phyloP scores from a whole-genome alignment of 2,329 filamentous ascomycete genomes.

The Didymella glomerata region DNA sequence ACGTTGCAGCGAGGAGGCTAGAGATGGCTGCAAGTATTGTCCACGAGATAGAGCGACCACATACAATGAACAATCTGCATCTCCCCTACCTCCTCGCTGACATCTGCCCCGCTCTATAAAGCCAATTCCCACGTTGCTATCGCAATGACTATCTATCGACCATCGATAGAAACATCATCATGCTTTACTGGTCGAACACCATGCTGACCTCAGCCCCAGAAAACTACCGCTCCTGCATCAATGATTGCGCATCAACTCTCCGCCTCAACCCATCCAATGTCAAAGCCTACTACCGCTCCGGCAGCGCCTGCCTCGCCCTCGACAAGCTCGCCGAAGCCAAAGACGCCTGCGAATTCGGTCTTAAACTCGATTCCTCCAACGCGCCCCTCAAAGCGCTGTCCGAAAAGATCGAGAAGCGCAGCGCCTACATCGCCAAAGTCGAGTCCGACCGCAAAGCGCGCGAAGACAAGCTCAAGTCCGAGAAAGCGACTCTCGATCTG shows the following conservation, averaged over 20 bases:
- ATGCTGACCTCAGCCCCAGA: constrained; percentile 53
- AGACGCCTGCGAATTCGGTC: constrained; percentile 77
- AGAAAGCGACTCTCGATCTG: constrained; percentile 61
- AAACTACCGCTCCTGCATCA: constrained; percentile 87
- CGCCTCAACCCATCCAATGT: constrained; percentile 80
- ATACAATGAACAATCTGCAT: constrained; percentile 17
- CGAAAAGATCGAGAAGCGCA: constrained; percentile 69
- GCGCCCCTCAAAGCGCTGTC: constrained; percentile 69
- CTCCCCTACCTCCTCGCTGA: constrained; percentile 6
- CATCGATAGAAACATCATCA: neutral
- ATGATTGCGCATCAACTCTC: constrained; percentile 83
- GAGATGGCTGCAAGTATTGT: constrained; percentile 11
- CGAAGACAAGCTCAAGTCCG: constrained; percentile 62
- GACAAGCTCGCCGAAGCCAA: constrained; percentile 81
- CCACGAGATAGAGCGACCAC: constrained; percentile 7
- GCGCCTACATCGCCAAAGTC: constrained; percentile 64
- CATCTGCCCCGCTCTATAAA: no score
- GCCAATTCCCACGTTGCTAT: neutral
- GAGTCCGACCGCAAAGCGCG: constrained; percentile 66
- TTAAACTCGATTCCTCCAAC: constrained; percentile 76
- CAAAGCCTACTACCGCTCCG: constrained; percentile 90
- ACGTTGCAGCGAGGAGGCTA: constrained; percentile 8
- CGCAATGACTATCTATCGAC: neutral
- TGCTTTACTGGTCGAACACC: neutral
- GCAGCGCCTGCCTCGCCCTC: constrained; percentile 78